Percentiles rank a stretch among this genome's conserved stretches.
Evolutionary conservation across 1,284 basidiomycete genomes (phyloP).

Genomic region (Ustilago nuda): DNA sequence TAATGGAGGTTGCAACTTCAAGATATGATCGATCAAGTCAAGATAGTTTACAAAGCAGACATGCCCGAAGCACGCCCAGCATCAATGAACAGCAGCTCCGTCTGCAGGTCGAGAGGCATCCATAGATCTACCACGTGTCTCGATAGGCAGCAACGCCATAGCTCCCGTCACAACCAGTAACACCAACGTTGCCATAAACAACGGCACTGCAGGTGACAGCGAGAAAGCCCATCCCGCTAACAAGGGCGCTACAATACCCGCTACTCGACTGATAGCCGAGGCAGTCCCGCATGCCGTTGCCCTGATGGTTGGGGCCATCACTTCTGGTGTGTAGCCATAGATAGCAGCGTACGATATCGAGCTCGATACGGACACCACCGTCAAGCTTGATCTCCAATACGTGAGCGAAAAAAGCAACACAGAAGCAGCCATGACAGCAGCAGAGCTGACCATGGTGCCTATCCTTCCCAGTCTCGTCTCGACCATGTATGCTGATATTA

Average conservation of each 20-base stretch:
- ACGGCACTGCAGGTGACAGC: conserved; percentile 32
- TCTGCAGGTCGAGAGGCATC: conserved; percentile 9
- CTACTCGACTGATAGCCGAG: conserved; percentile 60
- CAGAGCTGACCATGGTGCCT: conserved; percentile 73
- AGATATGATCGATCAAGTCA: neutral
- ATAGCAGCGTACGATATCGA: conserved; percentile 65
- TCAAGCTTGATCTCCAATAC: conserved; percentile 31
- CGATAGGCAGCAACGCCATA: conserved; percentile 50
- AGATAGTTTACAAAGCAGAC: neutral
- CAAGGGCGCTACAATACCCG: conserved; percentile 64
- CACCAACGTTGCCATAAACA: conserved; percentile 38
- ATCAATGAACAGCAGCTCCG: neutral
- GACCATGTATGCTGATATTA: conserved; percentile 91
- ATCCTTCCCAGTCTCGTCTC: conserved; percentile 81
- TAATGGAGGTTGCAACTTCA: too few species aligned
- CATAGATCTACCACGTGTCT: conserved; percentile 38
- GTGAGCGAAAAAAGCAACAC: conserved; percentile 55
- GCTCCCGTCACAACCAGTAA: conserved; percentile 34
- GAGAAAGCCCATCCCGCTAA: conserved; percentile 56
- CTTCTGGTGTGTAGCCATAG: conserved; percentile 66
- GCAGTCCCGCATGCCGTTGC: conserved; percentile 63
- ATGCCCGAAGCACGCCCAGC: neutral
- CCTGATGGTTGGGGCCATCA: conserved; percentile 60
- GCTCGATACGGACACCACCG: conserved; percentile 55
- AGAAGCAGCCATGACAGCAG: conserved; percentile 44